Base-by-base conservation (phyloP, 495 filamentous ascomycete species). In the Delitschia confertaspora region DNA sequence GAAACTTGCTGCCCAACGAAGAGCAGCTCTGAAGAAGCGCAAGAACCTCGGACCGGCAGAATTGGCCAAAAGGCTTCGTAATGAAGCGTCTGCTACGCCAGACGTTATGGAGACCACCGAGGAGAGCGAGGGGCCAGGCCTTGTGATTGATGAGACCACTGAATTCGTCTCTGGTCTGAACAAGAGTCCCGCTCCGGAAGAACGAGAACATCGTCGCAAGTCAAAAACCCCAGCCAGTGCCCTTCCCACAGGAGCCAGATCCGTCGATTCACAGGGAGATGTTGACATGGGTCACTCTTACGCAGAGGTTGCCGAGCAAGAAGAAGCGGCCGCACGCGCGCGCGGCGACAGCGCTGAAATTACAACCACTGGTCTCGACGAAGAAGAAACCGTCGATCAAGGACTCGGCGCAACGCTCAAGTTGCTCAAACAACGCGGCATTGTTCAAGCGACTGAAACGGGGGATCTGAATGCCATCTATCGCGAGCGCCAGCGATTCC, bases 101-200 rank as follows among this genome's bases (percentile, higher is more conserved):
- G 55, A 44, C 16, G 49, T 53, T 17, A 69, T 71, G 59, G 70
- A 79, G 26, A 57, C 67, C 11, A 59, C 51, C 6, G 66, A 69
- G 8, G 69, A 63, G 1, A 70, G 69, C 13, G 75, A 80, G 47
- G 79, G 76, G 19, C 75, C 73, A 11, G 88, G 88, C 21, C 69
- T 95, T 8, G 72, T 96, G 10, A 86, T 98, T 42, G 88, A 95
- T 51, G 89, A 96, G 59, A 95, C 89, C 10, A 83, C 86, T 3
- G 88, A 94, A 49, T 98, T 98, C 58, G 85, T 98, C 19, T 80
- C 86, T 14, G 85, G 86, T 51, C 62, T 98, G 39, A 77, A 81
- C 53, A 80, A 78, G 49, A 74, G 72, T 8, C 19, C 39, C 27
- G 29, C 17, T 25, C 30, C 23, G n/a, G 65, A 73, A n/a, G 77